Evolutionary conservation across 768 basidiomycete species (phyloP).

Genomic region (Auricularia auricula-judae): DNA sequence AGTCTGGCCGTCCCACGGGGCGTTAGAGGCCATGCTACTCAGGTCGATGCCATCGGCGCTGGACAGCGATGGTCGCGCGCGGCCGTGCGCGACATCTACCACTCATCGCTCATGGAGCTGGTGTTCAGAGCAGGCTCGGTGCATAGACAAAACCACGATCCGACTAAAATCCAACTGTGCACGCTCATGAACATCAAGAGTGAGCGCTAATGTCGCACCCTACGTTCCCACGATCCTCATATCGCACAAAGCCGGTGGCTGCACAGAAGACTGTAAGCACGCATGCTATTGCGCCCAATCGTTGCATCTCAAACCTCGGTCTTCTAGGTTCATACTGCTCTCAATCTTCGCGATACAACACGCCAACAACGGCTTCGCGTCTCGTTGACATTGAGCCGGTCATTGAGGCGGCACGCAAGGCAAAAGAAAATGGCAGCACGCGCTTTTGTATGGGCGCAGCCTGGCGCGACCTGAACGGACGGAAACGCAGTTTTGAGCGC

Average conservation of each 20-base stretch:
- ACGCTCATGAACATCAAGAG: conserved; percentile 99
- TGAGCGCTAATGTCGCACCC: conserved; percentile 30
- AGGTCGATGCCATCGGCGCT: conserved; percentile 25
- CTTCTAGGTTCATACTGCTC: conserved; percentile 86
- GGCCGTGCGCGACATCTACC: conserved; percentile 80
- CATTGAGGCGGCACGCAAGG: conserved; percentile 81
- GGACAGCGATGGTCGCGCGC: conserved; percentile 57
- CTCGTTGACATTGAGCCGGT: conserved; percentile 87
- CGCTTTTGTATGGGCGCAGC: conserved; percentile 99
- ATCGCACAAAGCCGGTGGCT: conserved; percentile 67
- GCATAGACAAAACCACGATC: conserved; percentile 80
- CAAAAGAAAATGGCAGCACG: conserved; percentile 93
- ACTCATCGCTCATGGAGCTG: conserved; percentile 77
- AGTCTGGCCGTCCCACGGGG: neutral
- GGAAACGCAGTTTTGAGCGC: conserved; percentile 86
- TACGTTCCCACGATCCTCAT: conserved; percentile 5
- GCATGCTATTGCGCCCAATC: neutral
- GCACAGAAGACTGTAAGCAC: conserved; percentile 82
- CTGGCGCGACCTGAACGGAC: conserved; percentile 88
- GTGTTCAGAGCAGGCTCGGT: conserved; percentile 77
- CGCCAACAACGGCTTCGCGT: conserved; percentile 78
- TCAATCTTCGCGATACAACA: conserved; percentile 88
- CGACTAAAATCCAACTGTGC: conserved; percentile 86
- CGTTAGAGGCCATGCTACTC: neutral
- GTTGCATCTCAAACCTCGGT: neutral